Evolutionary conservation across 1,284 basidiomycete genomes (phyloP), one percentile per base, ranked within the genome.

Genomic region (Ceraceosorus guamensis): DNA sequence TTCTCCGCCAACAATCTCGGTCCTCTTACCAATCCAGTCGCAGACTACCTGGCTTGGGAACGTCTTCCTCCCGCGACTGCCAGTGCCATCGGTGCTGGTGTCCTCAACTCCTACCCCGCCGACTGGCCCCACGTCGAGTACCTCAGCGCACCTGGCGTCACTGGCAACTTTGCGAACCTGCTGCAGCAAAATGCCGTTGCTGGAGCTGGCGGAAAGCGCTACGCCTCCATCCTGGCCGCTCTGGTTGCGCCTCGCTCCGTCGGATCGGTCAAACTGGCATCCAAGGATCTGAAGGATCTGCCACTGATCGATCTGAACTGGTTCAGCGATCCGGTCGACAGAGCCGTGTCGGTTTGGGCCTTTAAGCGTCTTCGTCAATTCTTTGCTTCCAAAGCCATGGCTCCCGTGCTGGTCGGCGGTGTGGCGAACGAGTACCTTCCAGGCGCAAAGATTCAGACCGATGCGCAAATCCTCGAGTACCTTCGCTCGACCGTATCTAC

Each of bases 371-470:
- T 52, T 7, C 59, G 67, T 11, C 43, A 74, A 39, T 59, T 76
- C 32, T 67, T 78, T 50, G 66, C 68, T n/a, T 71, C 69, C 0
- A 60, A 58, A 5, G 62, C 75, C 13, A 70, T 79, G 62, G 66
- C 73, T n/a, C 67, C 70, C 46, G 76, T 79, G 14, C 65, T 71
- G 0, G 76, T 51, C 18, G 45, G 55, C 55, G 46, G 62, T 1
- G 57, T 78, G 52, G 73, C 83, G 14, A 81, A 83, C 60, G 80
- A 82, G 59, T 68, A 74, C 16, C 60, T 75, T 63, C 65, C 66
- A 45, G 66, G 70, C 0, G 47, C 56, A 6, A 44, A 37, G 14
- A 62, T 68, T 10, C 56, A 66, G 2, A 78, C 77, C 0, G 79
- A 82, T 57, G 78, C 63, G 0, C 71, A 76, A 45, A 76, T 82